Conservation (phyloP, 2,329 filamentous ascomycete species). For the Annulohypoxylon truncatum region DNA sequence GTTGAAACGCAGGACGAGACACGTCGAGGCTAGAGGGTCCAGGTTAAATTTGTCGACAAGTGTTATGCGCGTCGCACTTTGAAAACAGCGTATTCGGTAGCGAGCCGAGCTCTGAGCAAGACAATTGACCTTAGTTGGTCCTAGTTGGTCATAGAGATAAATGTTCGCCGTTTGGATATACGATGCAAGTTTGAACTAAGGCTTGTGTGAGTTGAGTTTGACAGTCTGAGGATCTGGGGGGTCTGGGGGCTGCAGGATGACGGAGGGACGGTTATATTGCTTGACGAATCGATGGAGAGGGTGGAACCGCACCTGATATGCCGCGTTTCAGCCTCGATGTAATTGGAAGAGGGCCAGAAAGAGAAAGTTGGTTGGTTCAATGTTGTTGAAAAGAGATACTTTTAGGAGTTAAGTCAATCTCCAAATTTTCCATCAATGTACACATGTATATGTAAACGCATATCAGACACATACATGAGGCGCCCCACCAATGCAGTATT, state of each 20-base stretch:
- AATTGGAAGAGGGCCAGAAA: background rate
- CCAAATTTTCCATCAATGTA: constrained; percentile 1
- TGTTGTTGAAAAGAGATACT: constrained; percentile 7
- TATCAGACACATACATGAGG: no score
- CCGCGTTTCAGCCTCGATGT: constrained; percentile 24
- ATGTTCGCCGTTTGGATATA: constrained; percentile 7
- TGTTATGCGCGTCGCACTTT: constrained; percentile 16
- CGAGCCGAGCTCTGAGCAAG: constrained; percentile 8
- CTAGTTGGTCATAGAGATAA: no score
- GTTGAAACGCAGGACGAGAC: constrained; percentile 4
- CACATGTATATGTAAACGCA: no score
- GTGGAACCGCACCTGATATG: constrained; percentile 12
- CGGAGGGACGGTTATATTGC: constrained; percentile 25
- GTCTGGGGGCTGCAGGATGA: constrained; percentile 33
- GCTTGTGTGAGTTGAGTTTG: constrained; percentile 14
- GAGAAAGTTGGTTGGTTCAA: constrained; percentile 6
- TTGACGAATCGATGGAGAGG: constrained; percentile 22
- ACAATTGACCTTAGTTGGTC: background rate
- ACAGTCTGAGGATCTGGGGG: background rate
- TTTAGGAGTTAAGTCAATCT: constrained; percentile 27
- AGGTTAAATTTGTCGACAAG: background rate
- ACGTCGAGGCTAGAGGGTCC: background rate
- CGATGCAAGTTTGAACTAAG: constrained; percentile 12
- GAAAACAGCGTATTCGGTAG: background rate
- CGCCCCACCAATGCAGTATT: constrained; percentile 26